Percentiles rank a stretch among this genome's conserved stretches.
phyloP scores from a whole-genome alignment of 2,329 filamentous ascomycete species.

The Fusarium nanum region DNA sequence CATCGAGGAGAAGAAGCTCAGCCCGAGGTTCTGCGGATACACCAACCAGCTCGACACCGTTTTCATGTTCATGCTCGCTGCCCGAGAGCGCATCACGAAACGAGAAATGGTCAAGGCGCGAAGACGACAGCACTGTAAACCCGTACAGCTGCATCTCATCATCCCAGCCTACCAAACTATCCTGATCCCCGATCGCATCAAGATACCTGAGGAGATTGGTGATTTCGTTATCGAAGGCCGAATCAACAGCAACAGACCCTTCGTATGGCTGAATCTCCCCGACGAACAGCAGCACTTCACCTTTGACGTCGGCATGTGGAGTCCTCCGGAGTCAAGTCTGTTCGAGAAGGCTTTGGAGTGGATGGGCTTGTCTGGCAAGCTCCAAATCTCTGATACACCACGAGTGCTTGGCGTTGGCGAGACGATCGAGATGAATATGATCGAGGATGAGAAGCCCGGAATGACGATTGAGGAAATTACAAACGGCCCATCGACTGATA shows the following conservation, averaged over 20 bases:
- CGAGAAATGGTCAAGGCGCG: conserved; percentile 44
- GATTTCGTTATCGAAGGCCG: conserved; percentile 55
- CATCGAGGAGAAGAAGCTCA: conserved; percentile 50
- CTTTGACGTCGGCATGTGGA: conserved; percentile 50
- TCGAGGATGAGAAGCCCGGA: conserved; percentile 20
- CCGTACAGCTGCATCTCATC: conserved; percentile 52
- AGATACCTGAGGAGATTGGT: conserved; percentile 52
- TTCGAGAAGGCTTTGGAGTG: conserved; percentile 45
- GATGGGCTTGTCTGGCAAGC: conserved; percentile 44
- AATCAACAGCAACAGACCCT: conserved; percentile 53
- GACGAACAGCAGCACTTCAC: conserved; percentile 50
- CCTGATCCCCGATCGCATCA: conserved; percentile 52
- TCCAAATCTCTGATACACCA: conserved; percentile 35
- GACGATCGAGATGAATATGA: conserved; percentile 20
- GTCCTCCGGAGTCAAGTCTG: conserved; percentile 46
- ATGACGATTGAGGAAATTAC: conserved; percentile 3
- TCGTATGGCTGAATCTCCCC: conserved; percentile 55
- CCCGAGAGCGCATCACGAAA: conserved; percentile 44
- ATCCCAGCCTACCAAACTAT: conserved; percentile 56
- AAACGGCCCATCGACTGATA: conserved; percentile 7
- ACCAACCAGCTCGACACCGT: conserved; percentile 56
- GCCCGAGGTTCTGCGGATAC: conserved; percentile 54
- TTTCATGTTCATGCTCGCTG: conserved; percentile 55
- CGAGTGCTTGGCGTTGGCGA: conserved; percentile 44
- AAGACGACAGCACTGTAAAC: conserved; percentile 31